Evolutionary conservation across 345 rosid species (phyloP).

Genomic region (Euphorbia tirucalli): DNA sequence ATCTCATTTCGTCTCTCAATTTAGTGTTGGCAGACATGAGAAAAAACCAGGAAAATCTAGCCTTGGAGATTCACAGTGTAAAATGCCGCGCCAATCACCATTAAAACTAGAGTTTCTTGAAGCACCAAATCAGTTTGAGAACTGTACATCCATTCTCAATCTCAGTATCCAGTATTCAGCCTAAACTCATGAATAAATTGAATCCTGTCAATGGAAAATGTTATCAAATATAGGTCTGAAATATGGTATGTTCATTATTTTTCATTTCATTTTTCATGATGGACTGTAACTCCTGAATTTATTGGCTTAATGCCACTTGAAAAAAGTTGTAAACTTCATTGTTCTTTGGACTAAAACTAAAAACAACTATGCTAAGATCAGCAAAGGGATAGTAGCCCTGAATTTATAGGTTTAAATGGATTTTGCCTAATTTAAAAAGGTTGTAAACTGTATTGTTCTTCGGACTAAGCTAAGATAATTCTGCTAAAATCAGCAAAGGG

Average conservation of each 20-base stretch:
- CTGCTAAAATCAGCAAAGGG: background rate
- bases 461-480: background rate
- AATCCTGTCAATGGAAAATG: background rate
- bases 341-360: background rate
- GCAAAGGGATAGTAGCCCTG: background rate
- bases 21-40: constrained; percentile 13
- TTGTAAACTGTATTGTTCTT: too few species aligned
- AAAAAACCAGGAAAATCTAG: background rate
- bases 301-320: background rate
- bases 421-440: background rate
- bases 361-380: too few species aligned
- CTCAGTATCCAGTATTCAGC: background rate
- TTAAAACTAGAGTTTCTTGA: background rate
- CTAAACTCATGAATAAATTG: background rate
- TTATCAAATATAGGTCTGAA: background rate
- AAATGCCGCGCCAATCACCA: background rate
- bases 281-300: background rate
- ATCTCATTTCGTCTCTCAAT: constrained; percentile 37
- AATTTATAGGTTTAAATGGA: constrained; percentile 2
- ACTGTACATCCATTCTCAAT: background rate
- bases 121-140: background rate
- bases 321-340: background rate
- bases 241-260: background rate
- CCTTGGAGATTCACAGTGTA: background rate
- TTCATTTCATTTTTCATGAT: background rate